A percentile compares a stretch with the other conserved stretches of the same genome.
These are phyloP conservation scores for Aspergillus affinis DNA, from an alignment of 495 filamentous ascomycete genomes.

Conservation along the genomic window DNA sequence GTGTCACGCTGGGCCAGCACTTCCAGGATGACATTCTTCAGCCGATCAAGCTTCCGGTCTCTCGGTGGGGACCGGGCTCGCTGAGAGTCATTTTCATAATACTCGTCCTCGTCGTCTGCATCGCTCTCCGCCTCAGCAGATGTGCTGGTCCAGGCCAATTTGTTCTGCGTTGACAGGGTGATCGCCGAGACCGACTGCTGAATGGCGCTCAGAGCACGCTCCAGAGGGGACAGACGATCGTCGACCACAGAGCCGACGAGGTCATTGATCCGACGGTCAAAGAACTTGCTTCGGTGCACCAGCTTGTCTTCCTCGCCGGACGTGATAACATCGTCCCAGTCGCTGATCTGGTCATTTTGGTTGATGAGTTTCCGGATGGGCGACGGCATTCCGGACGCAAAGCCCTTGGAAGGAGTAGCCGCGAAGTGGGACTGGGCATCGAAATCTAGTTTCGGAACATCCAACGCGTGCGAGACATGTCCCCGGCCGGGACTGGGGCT, in stretches of 20 bases:
- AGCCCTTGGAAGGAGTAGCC: constrained; percentile 41
- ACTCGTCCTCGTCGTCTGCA: constrained; percentile 88
- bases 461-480: constrained; percentile 42
- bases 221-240: constrained; percentile 72
- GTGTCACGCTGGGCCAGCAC: constrained; percentile 61
- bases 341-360: constrained; percentile 68
- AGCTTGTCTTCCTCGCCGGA: constrained; percentile 81
- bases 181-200: constrained; percentile 62
- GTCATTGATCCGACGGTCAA: constrained; percentile 83
- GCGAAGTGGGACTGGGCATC: constrained; percentile 38
- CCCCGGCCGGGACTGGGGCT: constrained; percentile 72
- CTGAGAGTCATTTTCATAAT: constrained; percentile 43
- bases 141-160: constrained; percentile 51
- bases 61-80: constrained; percentile 61
- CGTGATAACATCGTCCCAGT: constrained; percentile 88
- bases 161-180: constrained; percentile 37
- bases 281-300: constrained; percentile 71
- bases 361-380: constrained; percentile 66
- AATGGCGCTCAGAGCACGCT: constrained; percentile 72
- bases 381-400: constrained; percentile 46
- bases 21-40: constrained; percentile 77
- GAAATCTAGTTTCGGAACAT: constrained; percentile 47
- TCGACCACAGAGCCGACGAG: constrained; percentile 78
- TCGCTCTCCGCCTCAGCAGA: constrained; percentile 71
- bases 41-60: constrained; percentile 79